Conservation (phyloP, 305 asterid genomes). For the Solanum aculeatissimum region DNA sequence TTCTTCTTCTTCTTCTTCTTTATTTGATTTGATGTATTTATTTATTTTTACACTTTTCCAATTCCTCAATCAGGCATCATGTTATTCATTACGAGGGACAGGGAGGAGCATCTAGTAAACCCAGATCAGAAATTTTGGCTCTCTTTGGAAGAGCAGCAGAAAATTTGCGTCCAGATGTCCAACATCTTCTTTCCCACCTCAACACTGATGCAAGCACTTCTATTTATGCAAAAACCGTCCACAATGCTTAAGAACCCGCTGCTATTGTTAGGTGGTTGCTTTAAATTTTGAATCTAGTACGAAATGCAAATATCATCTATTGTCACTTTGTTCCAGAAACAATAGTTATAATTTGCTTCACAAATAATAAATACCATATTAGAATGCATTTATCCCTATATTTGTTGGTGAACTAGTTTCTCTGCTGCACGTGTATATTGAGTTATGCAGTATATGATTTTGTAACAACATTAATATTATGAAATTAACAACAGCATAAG, state of each 20-base stretch:
- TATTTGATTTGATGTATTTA: neutral
- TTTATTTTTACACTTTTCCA: neutral
- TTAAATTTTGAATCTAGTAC: neutral
- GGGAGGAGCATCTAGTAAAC: conserved; percentile 81
- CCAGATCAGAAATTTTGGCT: conserved; percentile 64
- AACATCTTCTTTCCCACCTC: conserved; percentile 76
- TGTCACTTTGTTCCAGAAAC: neutral
- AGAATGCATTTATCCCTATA: too few relatives aligned
- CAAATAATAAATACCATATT: too few relatives aligned
- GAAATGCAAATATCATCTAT: neutral
- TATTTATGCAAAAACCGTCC: conserved; percentile 55
- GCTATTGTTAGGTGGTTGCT: neutral
- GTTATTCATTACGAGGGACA: conserved; percentile 91
- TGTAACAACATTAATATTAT: too few relatives aligned
- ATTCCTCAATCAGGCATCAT: conserved; percentile 49
- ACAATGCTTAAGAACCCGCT: conserved; percentile 8
- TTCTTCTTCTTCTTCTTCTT: neutral
- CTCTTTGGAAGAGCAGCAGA: conserved; percentile 78
- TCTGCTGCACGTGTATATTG: too few relatives aligned
- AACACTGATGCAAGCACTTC: conserved; percentile 65
- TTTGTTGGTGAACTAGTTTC: too few relatives aligned
- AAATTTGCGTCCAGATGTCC: conserved; percentile 68
- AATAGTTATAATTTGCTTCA: too few relatives aligned
- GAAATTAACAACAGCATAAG: too few relatives aligned
- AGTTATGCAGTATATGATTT: too few relatives aligned